Percentiles rank a stretch among this genome's conserved stretches.
Evolutionary conservation across 257 asterid genomes (phyloP).

Genomic region (Lycium barbarum): DNA sequence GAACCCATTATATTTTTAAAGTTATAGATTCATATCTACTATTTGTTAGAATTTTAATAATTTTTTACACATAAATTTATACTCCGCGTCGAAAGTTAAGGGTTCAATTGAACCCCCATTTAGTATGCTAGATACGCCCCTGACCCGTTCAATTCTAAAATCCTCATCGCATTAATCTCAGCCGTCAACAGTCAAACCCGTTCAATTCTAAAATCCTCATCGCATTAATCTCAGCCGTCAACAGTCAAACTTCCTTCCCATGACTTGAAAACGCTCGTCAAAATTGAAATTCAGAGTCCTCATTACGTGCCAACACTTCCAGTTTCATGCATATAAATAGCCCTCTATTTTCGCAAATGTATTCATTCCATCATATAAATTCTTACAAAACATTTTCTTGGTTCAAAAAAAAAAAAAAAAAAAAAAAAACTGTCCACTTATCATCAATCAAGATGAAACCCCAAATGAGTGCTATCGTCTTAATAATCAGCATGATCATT

Average conservation of each 20-base stretch:
- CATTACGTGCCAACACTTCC: background rate
- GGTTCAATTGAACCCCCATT: too few relatives aligned
- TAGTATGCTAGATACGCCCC: too few relatives aligned
- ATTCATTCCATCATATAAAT: background rate
- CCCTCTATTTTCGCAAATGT: background rate
- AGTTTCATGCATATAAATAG: constrained; percentile 23
- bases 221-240: background rate
- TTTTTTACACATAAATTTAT: too few relatives aligned
- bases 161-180: background rate
- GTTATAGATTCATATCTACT: too few relatives aligned
- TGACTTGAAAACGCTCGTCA: constrained; percentile 23
- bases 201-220: constrained; percentile 10
- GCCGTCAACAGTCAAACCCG: constrained; percentile 26
- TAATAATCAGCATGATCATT: constrained; percentile 12
- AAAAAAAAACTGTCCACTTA: too few relatives aligned
- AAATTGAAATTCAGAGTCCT: background rate
- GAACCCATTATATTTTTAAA: too few relatives aligned
- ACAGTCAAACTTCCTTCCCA: constrained; percentile 15
- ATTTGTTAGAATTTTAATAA: too few relatives aligned
- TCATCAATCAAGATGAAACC: background rate
- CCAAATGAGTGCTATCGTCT: background rate
- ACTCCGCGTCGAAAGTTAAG: too few relatives aligned
- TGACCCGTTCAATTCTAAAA: constrained; percentile 24
- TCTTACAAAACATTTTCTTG: background rate
- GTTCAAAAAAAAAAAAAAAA: too few relatives aligned